Percentiles rank a stretch among this genome's conserved stretches.
These are phyloP conservation scores for Citrus inodora DNA, from an alignment of 345 rosid genomes.

Conservation along the genomic window DNA sequence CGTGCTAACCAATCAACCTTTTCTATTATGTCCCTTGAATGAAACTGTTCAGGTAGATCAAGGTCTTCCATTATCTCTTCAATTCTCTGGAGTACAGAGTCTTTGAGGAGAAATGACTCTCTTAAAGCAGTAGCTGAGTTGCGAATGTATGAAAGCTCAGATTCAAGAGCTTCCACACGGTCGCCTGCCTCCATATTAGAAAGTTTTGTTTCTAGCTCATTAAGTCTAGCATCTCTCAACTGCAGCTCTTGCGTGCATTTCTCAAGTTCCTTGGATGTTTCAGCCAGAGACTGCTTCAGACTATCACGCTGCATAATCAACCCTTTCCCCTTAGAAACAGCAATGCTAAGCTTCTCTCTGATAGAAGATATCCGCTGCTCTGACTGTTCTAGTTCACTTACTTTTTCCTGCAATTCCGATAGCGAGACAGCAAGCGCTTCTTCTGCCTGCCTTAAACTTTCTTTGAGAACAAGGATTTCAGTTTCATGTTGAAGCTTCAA, in stretches of 20 bases:
- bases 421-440: slow-evolving; percentile 44
- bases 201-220: slow-evolving; percentile 69
- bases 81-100: slow-evolving; percentile 86
- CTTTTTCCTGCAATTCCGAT: slow-evolving; percentile 57
- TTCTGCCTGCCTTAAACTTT: slow-evolving; percentile 45
- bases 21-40: slow-evolving; percentile 79
- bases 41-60: slow-evolving; percentile 88
- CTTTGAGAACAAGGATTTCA: slow-evolving; percentile 54
- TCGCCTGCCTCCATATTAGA: slow-evolving; percentile 82
- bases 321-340: slow-evolving; percentile 95
- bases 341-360: slow-evolving; percentile 95
- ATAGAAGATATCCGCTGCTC: slow-evolving; percentile 78
- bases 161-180: slow-evolving; percentile 89
- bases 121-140: slow-evolving; percentile 91
- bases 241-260: slow-evolving; percentile 70
- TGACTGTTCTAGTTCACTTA: slow-evolving; percentile 69
- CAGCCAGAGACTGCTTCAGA: slow-evolving; percentile 70
- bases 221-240: slow-evolving; percentile 62
- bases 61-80: slow-evolving; percentile 93
- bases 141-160: slow-evolving; percentile 97
- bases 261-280: slow-evolving; percentile 71
- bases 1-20: slow-evolving; percentile 94
- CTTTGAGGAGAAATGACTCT: slow-evolving; percentile 94
- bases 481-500: slow-evolving; percentile 55
- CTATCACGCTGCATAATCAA: slow-evolving; percentile 79